Percentiles rank a stretch among this genome's conserved stretches.
Evolutionary conservation across 1,284 basidiomycete genomes (phyloP).

Genomic region (Trichosporon coremiiforme): DNA sequence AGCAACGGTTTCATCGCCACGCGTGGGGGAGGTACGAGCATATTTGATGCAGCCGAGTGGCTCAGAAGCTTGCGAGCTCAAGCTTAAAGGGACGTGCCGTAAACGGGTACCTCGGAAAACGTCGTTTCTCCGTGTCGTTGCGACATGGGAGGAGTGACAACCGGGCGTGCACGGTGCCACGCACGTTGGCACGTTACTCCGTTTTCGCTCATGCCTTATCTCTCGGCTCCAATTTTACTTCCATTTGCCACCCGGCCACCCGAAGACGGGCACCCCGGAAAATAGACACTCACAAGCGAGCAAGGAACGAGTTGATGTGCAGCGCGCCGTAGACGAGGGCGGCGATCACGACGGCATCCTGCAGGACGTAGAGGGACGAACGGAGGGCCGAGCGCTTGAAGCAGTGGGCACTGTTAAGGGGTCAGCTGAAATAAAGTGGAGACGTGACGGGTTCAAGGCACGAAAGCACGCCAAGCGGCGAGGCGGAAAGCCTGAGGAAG

Average conservation of each 20-base stretch:
- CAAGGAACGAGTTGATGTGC: slow-evolving; percentile 64
- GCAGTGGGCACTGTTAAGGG: slow-evolving; percentile 72
- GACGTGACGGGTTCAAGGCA: slow-evolving; percentile 43
- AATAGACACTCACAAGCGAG: slow-evolving; percentile 41
- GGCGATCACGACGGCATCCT: slow-evolving; percentile 73
- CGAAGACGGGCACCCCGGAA: not conserved
- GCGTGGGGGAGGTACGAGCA: not conserved
- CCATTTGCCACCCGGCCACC: slow-evolving; percentile 1
- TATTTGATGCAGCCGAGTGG: not conserved
- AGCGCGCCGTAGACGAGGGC: slow-evolving; percentile 70
- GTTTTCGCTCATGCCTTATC: not conserved
- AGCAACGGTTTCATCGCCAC: slow-evolving; percentile 52
- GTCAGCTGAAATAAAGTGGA: not conserved
- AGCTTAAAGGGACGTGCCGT: not conserved
- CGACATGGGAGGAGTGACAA: slow-evolving; percentile 2
- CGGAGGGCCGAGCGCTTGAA: slow-evolving; percentile 84
- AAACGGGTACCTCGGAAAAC: slow-evolving; percentile 13
- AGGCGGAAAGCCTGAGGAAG: slow-evolving; percentile 12
- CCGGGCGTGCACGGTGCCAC: slow-evolving; percentile 18
- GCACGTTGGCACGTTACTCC: slow-evolving; percentile 11
- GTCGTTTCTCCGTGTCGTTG: not conserved
- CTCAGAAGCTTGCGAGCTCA: not conserved
- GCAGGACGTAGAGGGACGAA: slow-evolving; percentile 79
- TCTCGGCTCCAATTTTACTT: not conserved
- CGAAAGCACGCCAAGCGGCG: not conserved